Percentiles rank a stretch among this genome's conserved stretches.
phyloP scores from a whole-genome alignment of 169 alveolate species.

The Cryptosporidium muris region DNA sequence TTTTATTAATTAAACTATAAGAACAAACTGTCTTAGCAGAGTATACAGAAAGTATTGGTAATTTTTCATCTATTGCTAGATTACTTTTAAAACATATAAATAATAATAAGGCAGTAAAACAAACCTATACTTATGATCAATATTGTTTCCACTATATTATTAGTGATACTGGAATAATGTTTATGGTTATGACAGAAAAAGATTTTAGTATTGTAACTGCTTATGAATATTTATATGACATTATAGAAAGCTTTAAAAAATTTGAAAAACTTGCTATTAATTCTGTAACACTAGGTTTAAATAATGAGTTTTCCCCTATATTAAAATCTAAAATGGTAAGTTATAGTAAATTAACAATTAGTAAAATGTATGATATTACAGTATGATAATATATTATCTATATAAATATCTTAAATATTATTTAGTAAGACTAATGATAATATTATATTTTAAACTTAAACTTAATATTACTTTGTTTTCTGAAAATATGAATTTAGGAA shows the following conservation, averaged over 20 bases:
- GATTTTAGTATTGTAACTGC: conserved; percentile 22
- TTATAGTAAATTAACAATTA: neutral
- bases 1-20: neutral
- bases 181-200: conserved; percentile 42
- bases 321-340: conserved; percentile 56
- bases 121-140: conserved; percentile 51
- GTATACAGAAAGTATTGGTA: conserved; percentile 46
- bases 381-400: no score
- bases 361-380: no score
- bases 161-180: conserved; percentile 13
- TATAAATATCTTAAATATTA: no score
- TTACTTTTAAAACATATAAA: conserved; percentile 37
- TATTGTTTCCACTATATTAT: conserved; percentile 45
- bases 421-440: no score
- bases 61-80: conserved; percentile 57
- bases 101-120: conserved; percentile 5
- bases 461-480: neutral
- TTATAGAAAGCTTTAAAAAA: conserved; percentile 9
- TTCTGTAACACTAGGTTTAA: conserved; percentile 26
- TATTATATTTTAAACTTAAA: no score
- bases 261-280: conserved; percentile 1
- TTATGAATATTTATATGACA: conserved; percentile 27
- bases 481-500: neutral
- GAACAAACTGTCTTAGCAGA: conserved; percentile 49
- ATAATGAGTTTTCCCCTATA: conserved; percentile 34